Conservation (phyloP, 2,329 filamentous ascomycete species). For the Stemphylium lycopersici region DNA sequence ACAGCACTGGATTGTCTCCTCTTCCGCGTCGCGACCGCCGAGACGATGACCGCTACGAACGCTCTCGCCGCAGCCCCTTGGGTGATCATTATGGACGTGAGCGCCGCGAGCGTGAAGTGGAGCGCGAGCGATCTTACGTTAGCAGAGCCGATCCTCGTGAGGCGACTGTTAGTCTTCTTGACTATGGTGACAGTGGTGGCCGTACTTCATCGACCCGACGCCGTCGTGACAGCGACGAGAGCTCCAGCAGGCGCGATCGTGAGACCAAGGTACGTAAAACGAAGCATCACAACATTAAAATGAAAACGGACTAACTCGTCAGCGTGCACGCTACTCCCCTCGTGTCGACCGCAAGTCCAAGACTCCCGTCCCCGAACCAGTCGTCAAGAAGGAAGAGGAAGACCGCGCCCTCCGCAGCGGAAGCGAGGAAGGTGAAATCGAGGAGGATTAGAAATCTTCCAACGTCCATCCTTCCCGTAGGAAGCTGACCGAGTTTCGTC, state of each 20-base stretch:
- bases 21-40: constrained; percentile 53
- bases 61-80: constrained; percentile 64
- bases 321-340: constrained; percentile 57
- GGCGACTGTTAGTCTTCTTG: constrained; percentile 78
- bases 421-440: constrained; percentile 97
- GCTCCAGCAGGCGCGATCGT: constrained; percentile 49
- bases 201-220: constrained; percentile 67
- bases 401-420: constrained; percentile 76
- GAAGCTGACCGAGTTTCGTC: background rate
- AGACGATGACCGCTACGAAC: constrained; percentile 48
- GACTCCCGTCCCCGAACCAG: constrained; percentile 53
- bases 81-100: constrained; percentile 80
- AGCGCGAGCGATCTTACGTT: constrained; percentile 83
- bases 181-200: constrained; percentile 74
- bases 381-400: constrained; percentile 56
- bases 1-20: constrained; percentile 68
- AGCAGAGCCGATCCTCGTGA: constrained; percentile 79
- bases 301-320: constrained; percentile 17
- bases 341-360: constrained; percentile 65
- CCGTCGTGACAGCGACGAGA: constrained; percentile 74
- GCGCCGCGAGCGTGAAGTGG: constrained; percentile 84
- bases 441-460: constrained; percentile 64
- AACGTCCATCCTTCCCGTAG: constrained; percentile 6
- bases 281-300: background rate
- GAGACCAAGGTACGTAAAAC: constrained; percentile 51